These are phyloP conservation scores for Oxytropis ochrocephala DNA, from an alignment of 306 rosid genomes.

Conservation along the genomic window DNA sequence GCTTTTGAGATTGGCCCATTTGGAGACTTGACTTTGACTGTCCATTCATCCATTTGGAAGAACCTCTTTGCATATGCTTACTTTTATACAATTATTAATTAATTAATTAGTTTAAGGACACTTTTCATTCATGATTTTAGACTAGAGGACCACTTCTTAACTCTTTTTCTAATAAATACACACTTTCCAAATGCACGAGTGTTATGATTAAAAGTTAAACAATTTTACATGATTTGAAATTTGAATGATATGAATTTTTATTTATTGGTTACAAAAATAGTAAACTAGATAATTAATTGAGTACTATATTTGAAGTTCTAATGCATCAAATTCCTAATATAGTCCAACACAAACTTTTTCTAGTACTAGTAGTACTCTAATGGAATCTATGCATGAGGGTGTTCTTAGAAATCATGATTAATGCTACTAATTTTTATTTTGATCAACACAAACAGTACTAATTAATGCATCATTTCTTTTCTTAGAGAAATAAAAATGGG, in stretches of 20 bases:
- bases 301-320: not conserved
- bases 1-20: constrained; percentile 25
- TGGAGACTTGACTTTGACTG: constrained; percentile 31
- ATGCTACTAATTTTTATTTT: too few species aligned
- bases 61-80: constrained; percentile 9
- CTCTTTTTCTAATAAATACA: not conserved
- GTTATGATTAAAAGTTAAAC: not conserved
- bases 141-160: not conserved
- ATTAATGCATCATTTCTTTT: too few species aligned
- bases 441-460: too few species aligned
- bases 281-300: too few species aligned
- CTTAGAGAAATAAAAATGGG: not conserved
- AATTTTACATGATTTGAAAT: not conserved
- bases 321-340: not conserved
- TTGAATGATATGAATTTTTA: not conserved
- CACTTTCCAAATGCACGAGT: not conserved
- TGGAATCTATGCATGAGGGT: too few species aligned
- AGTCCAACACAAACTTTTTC: not conserved
- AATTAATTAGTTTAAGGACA: not conserved
- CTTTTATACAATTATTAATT: not conserved
- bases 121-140: constrained; percentile 8
- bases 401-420: too few species aligned
- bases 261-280: not conserved
- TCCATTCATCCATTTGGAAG: constrained; percentile 21
- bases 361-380: too few species aligned